Percentiles rank a stretch among this genome's conserved stretches.
phyloP scores from a whole-genome alignment of 2,329 filamentous ascomycete genomes.

The Colletotrichum tanaceti region DNA sequence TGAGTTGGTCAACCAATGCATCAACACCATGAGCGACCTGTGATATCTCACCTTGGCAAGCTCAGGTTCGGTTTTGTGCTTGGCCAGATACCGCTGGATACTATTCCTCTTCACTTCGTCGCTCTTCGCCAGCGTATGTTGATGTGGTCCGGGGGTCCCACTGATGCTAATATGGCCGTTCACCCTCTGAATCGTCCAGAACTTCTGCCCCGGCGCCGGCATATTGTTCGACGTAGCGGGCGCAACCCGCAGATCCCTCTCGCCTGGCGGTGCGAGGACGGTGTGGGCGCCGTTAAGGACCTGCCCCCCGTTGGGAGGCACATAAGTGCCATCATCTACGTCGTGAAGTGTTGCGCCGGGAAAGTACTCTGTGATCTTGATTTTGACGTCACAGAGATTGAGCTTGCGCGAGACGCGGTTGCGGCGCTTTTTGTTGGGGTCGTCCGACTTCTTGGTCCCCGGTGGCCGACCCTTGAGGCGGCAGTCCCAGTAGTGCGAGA shows the following conservation, averaged over 20 bases:
- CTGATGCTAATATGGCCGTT: slow-evolving; percentile 80
- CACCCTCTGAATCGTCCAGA: slow-evolving; percentile 81
- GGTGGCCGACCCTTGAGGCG: slow-evolving; percentile 82
- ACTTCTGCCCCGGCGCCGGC: slow-evolving; percentile 56
- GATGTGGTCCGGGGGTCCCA: slow-evolving; percentile 77
- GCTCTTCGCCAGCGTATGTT: slow-evolving; percentile 77
- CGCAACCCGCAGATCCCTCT: slow-evolving; percentile 40
- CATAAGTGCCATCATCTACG: slow-evolving; percentile 38
- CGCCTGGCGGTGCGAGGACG: slow-evolving; percentile 40
- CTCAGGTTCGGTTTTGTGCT: slow-evolving; percentile 73
- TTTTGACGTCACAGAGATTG: slow-evolving; percentile 87
- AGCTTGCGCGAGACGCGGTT: slow-evolving; percentile 80
- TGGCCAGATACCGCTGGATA: slow-evolving; percentile 73
- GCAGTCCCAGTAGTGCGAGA: slow-evolving; percentile 88
- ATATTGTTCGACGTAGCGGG: slow-evolving; percentile 37
- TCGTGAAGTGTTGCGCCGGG: slow-evolving; percentile 60
- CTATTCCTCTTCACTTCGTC: slow-evolving; percentile 86
- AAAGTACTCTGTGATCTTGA: slow-evolving; percentile 86
- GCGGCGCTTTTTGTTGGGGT: slow-evolving; percentile 84
- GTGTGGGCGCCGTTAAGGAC: slow-evolving; percentile 40
- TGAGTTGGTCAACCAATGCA: background rate
- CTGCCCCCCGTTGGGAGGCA: slow-evolving; percentile 33
- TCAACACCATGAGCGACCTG: background rate
- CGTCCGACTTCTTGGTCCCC: slow-evolving; percentile 81
- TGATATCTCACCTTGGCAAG: slow-evolving; percentile 71